Evolutionary conservation across 1,284 basidiomycete genomes (phyloP), one percentile per base, ranked within the genome.

Genomic region (Pascua sp.): DNA sequence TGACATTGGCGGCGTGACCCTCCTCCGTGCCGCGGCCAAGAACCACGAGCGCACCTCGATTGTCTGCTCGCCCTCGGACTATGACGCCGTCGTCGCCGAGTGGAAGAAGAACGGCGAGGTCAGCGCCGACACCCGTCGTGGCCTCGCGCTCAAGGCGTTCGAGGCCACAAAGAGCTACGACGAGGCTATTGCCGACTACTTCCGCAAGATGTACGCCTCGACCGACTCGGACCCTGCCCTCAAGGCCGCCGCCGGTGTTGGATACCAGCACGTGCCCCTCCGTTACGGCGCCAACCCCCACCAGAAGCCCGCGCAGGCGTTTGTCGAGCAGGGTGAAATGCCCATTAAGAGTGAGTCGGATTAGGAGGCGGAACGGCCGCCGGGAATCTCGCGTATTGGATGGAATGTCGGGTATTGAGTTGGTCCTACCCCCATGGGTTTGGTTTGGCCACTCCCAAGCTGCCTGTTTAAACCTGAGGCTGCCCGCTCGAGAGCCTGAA

Each of bases 241-340:
- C 67, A 79, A 86, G 51, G 85, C 84, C 37, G 86, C 82, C 2
- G 75, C 79, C 24, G 77, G 77, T 45, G 79, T 80, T 45, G 81
- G 84, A 2, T 85, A 91, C 42, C 91, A 96, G 79, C 84, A 92
- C 63, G 83, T 95, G 66, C 82, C 91, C 9, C 81, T 99, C 60
- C 85, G 95, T 56, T 98, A 98, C 76, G 96, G 96, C 54, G 93
- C 93, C 41, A 98, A 99, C 79, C 96, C 96, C 5, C 96, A 98
- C 75, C 96, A 99, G 77, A 96, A 93, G 80, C 96, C 95, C 38
- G 96, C 96, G 2, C 94, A 98, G 78, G 95, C 96, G 0, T 98
- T 88, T 69, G 93, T 98, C 18, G 85, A 88, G 11, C 84, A 88
- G 56, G 93, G 93, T 50, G 85, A 87, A 70, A 83, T 99, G 61